phyloP scores from a whole-genome alignment of 345 rosid genomes.

The Brassica napus region Da-Ae NC_063451.1:40528001-40528500 shows the following conservation, averaged over 20 bases:
- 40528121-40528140: neutral
- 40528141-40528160: neutral
- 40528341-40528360: neutral
- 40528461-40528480: conserved; percentile 3
- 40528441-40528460: neutral
- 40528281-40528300: neutral
- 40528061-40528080: neutral
- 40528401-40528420: neutral
- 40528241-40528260: neutral
- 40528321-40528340: neutral
- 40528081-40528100: neutral
- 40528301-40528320: neutral
- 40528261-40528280: neutral
- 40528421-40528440: neutral
- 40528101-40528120: neutral
- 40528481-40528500: neutral
- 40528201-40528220: neutral
- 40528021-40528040: neutral
- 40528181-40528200: neutral
- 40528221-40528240: neutral
- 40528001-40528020: neutral
- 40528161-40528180: neutral
- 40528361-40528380: neutral
- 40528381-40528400: neutral
- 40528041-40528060: neutral